Conservation (phyloP, 345 rosid species). For the Rhodomyrtus tomentosa region DNA sequence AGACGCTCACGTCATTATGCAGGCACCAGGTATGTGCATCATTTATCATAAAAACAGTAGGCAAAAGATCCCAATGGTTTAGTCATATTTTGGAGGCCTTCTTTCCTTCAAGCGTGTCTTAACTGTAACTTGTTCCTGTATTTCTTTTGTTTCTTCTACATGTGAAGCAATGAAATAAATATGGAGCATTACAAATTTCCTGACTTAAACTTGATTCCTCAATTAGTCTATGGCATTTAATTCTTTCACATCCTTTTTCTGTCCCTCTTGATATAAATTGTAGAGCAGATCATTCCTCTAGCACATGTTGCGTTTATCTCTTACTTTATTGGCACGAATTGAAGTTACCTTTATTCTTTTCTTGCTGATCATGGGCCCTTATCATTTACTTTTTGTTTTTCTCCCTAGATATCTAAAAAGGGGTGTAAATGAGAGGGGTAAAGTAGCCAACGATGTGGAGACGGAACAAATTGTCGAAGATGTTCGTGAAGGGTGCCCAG, state of each 20-base stretch:
- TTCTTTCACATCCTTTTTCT: background rate
- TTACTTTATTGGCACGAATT: background rate
- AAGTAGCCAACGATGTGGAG: slow-evolving; percentile 99
- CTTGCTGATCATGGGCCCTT: background rate
- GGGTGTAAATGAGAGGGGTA: slow-evolving; percentile 90
- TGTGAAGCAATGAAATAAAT: background rate
- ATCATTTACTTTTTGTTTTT: slow-evolving; percentile 3
- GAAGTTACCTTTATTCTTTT: background rate
- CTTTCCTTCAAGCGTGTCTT: background rate
- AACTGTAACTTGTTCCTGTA: background rate
- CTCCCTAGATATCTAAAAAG: slow-evolving; percentile 67
- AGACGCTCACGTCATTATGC: slow-evolving; percentile 95
- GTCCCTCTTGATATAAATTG: background rate
- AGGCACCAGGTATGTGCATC: slow-evolving; percentile 70
- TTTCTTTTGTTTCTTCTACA: background rate
- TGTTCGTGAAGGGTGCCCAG: slow-evolving; percentile 44
- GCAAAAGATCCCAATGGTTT: background rate
- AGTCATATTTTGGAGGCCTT: background rate
- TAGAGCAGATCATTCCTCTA: background rate
- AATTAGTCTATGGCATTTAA: background rate
- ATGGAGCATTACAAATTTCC: background rate
- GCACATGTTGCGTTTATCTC: background rate
- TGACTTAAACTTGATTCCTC: background rate
- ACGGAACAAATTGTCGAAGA: slow-evolving; percentile 93
- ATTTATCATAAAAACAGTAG: background rate